A percentile compares a stretch with the other conserved stretches of the same genome.
Conservation (phyloP, 2,329 filamentous ascomycete genomes). For the Exophiala bonariae region DNA sequence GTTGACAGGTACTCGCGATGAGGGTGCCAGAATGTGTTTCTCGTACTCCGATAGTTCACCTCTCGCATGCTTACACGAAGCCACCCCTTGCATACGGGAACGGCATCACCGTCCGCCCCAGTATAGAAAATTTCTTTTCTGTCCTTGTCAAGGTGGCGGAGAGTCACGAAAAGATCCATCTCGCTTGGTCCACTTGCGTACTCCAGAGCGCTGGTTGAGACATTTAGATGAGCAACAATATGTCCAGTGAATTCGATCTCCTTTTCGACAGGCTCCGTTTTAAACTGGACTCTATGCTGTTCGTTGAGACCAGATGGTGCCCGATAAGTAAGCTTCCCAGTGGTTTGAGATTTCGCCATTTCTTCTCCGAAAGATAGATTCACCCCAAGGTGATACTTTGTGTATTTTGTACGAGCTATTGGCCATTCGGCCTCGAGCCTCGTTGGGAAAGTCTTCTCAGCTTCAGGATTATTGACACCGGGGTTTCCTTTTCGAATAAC, state of each 20-base stretch:
- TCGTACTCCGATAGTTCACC: conserved; percentile 43
- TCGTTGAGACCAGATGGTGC: conserved; percentile 60
- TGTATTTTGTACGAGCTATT: conserved; percentile 65
- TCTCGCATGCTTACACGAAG: conserved; percentile 54
- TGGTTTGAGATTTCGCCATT: conserved; percentile 29
- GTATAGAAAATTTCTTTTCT: conserved; percentile 58
- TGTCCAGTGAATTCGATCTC: conserved; percentile 72
- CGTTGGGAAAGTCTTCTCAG: conserved; percentile 56
- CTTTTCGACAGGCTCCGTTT: conserved; percentile 55
- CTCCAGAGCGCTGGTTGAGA: conserved; percentile 52
- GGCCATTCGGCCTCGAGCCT: conserved; percentile 66
- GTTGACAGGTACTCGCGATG: conserved; percentile 53
- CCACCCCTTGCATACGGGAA: conserved; percentile 57
- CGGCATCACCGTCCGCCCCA: conserved; percentile 55
- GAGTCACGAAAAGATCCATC: conserved; percentile 56
- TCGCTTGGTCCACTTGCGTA: conserved; percentile 42
- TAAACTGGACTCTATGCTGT: conserved; percentile 58
- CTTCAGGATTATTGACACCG: conserved; percentile 64
- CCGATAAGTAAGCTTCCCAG: conserved; percentile 55
- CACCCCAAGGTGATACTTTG: conserved; percentile 59
- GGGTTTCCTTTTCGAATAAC: conserved; percentile 66
- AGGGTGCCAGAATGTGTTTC: conserved; percentile 49
- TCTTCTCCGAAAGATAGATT: conserved; percentile 41
- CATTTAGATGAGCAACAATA: conserved; percentile 63
- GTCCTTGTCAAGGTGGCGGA: conserved; percentile 50